Base-by-base conservation (phyloP, 345 rosid species). In the Salix caprea region DNA sequence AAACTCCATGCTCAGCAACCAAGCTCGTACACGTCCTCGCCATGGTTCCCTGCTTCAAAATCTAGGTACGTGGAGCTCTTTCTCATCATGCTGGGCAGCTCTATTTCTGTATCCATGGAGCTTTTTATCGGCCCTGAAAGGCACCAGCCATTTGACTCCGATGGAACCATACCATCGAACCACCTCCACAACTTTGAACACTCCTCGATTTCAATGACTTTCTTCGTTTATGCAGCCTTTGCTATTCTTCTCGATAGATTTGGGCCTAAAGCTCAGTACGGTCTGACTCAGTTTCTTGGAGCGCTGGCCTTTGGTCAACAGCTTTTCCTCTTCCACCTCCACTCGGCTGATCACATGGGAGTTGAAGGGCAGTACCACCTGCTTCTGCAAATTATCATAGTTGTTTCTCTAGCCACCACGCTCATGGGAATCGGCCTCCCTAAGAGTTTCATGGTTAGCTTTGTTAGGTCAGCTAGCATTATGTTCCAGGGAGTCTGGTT, bases 171-270 rank as follows among this genome's bases (percentile, higher is more conserved):
- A 46, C 95, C 97, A 24, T 86, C 94, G n/a, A 87, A 86, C 83
- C 97, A 94, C 82, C 94, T 92, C 58, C 97, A 87, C 79, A 94
- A 94, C 87, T 88, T 91, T 65, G 97, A 94, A 70, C 98, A 94
- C 80, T 85, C 97, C 15, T 76, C 86, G 12, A 90, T 94, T 50
- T 89, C 94, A 46, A 8, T 86, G 74, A 79, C 98, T 69, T 91
- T 91, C 89, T 83, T 94, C 69, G 77, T 82, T 5, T 91, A 91
- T 40, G 97, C 95, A 0, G 76, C 79, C 6, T 82, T 90, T 4
- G 89, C 97, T 23, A 76, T 92, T 4, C 1, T 90, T 23, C 83
- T 94, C 19, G 98, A 92, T 26, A 81, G 62, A 78, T 56, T 79
- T 21, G 11, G 61, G 64, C 84, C 85, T 14, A 69, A 54, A 66